Conservation (phyloP, 352 stramenopile species). For the Elongisporangium anandrum region DNA sequence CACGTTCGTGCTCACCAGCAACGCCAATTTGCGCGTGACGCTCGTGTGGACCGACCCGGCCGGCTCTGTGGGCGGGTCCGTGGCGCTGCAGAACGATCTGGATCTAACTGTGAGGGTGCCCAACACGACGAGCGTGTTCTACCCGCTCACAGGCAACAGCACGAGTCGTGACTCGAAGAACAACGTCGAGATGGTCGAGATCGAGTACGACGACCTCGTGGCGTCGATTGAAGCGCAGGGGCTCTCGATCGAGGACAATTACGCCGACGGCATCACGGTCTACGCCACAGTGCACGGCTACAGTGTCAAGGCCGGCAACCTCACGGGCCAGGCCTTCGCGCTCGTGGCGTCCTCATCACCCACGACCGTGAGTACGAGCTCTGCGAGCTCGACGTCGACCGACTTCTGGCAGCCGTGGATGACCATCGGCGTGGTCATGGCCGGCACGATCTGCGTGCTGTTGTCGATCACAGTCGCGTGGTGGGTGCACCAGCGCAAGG, state of each 20-base stretch:
- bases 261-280: constrained; percentile 40
- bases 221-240: constrained; percentile 19
- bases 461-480: constrained; percentile 49
- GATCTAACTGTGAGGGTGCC: constrained; percentile 56
- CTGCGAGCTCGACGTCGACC: not conserved
- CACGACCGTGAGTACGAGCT: constrained; percentile 27
- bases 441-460: constrained; percentile 41
- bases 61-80: constrained; percentile 41
- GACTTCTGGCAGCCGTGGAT: constrained; percentile 77
- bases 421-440: constrained; percentile 53
- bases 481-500: constrained; percentile 29
- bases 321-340: constrained; percentile 55
- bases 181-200: constrained; percentile 79
- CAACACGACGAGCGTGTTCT: constrained; percentile 47
- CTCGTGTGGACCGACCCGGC: constrained; percentile 72
- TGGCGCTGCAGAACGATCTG: constrained; percentile 64
- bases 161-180: constrained; percentile 50
- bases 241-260: constrained; percentile 19
- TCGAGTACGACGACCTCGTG: constrained; percentile 46
- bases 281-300: constrained; percentile 54
- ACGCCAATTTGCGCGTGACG: constrained; percentile 58
- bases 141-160: constrained; percentile 55
- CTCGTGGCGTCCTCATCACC: constrained; percentile 76
- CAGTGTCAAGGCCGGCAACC: constrained; percentile 59
- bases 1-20: constrained; percentile 48